These are phyloP conservation scores for Niveomyces coronatus DNA, from an alignment of 2,329 filamentous ascomycete species.

Conservation along the genomic window DNA sequence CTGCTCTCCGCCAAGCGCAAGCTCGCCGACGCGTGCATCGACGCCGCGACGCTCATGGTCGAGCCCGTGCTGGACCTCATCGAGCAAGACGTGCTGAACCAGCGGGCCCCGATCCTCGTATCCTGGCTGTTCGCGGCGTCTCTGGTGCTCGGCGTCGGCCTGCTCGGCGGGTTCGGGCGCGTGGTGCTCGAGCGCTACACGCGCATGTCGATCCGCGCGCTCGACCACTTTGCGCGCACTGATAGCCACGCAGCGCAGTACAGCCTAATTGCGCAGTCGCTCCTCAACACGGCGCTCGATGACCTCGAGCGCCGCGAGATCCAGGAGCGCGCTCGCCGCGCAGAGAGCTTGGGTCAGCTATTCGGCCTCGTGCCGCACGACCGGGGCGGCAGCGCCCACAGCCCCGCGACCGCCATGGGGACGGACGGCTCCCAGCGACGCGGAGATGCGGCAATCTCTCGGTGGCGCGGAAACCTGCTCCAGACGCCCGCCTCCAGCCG, in stretches of 20 bases:
- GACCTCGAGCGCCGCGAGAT: slow-evolving; percentile 38
- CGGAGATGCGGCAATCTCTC: not conserved
- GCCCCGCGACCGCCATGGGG: not conserved
- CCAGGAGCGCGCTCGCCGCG: slow-evolving; percentile 34
- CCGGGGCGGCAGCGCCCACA: not conserved
- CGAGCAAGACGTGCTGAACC: slow-evolving; percentile 29
- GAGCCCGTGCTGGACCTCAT: slow-evolving; percentile 37
- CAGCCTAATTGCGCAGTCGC: slow-evolving; percentile 41
- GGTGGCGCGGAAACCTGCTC: too few relatives aligned
- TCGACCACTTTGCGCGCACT: slow-evolving; percentile 38
- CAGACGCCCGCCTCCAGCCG: too few relatives aligned
- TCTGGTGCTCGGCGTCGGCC: slow-evolving; percentile 39
- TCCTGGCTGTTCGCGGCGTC: slow-evolving; percentile 46
- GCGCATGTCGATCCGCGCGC: slow-evolving; percentile 34
- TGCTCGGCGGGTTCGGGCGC: slow-evolving; percentile 41
- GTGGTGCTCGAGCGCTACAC: slow-evolving; percentile 41
- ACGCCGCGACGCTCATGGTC: slow-evolving; percentile 43
- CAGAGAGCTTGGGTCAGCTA: slow-evolving; percentile 40
- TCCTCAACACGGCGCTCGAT: slow-evolving; percentile 34
- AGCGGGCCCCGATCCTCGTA: slow-evolving; percentile 37
- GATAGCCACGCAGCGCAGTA: slow-evolving; percentile 43
- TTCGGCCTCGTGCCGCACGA: slow-evolving; percentile 37
- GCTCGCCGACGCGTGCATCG: slow-evolving; percentile 44
- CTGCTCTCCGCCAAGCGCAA: slow-evolving; percentile 35
- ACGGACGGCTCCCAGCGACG: not conserved